These are phyloP conservation scores for Colletotrichum sp. DNA, from an alignment of 2,329 filamentous ascomycete species.

Conservation along the genomic window DNA sequence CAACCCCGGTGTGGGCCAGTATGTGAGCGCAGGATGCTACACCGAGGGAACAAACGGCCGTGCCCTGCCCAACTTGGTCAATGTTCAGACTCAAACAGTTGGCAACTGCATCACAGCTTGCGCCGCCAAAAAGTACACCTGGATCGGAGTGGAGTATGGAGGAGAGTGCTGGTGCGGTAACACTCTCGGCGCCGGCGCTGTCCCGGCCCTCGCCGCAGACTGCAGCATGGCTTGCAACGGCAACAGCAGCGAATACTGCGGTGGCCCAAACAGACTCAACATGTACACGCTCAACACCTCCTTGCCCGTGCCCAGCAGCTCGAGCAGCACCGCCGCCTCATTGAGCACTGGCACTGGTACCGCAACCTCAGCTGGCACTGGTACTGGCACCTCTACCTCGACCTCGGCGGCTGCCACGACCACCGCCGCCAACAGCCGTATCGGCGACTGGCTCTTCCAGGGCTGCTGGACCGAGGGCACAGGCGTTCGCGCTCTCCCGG, in stretches of 20 bases:
- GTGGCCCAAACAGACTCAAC: constrained; percentile 31
- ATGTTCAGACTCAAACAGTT: neutral
- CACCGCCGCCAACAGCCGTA: constrained; percentile 19
- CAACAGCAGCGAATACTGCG: constrained; percentile 41
- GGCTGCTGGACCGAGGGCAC: constrained; percentile 43
- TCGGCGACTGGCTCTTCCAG: constrained; percentile 35
- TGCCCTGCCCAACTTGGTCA: constrained; percentile 22
- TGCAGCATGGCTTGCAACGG: constrained; percentile 41
- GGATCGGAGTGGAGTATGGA: constrained; percentile 43
- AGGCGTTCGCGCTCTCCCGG: constrained; percentile 33
- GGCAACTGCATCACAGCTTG: constrained; percentile 32
- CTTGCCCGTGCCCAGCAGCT: neutral
- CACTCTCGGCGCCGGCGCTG: constrained; percentile 28
- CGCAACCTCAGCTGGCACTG: neutral
- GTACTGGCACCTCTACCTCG: neutral
- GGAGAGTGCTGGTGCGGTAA: constrained; percentile 46
- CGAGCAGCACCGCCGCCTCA: neutral
- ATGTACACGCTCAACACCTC: neutral
- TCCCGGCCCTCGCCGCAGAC: constrained; percentile 32
- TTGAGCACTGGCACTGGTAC: neutral
- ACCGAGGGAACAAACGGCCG: constrained; percentile 26
- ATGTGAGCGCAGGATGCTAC: constrained; percentile 21
- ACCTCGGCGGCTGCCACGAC: neutral
- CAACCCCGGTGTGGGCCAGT: constrained; percentile 41
- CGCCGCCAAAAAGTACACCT: constrained; percentile 28